phyloP scores from a whole-genome alignment of 2,329 filamentous ascomycete genomes.

The Apiospora koreana region DNA sequence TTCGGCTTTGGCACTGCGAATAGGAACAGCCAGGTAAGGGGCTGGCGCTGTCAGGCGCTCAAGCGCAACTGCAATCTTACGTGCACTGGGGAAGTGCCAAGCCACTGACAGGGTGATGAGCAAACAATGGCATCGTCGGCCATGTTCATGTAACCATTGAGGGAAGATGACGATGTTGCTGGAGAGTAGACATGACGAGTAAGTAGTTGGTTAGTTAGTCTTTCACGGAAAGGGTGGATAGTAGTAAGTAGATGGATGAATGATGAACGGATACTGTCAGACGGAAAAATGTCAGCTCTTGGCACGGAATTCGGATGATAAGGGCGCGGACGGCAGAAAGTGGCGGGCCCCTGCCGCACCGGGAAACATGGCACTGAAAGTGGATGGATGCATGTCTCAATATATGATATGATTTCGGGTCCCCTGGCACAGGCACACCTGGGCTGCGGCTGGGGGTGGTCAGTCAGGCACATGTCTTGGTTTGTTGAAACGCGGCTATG shows the following conservation, averaged over 20 bases:
- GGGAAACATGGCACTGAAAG: not conserved
- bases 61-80: not conserved
- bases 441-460: not conserved
- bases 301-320: slow-evolving; percentile 1
- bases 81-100: not conserved
- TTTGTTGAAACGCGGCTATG: slow-evolving; percentile 4
- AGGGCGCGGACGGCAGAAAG: not conserved
- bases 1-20: not conserved
- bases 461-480: not conserved
- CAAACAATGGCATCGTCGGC: not conserved
- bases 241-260: not conserved
- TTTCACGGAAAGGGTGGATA: not conserved
- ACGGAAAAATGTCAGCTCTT: not conserved
- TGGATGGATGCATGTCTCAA: slow-evolving; percentile 7
- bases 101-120: not conserved
- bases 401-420: slow-evolving; percentile 3
- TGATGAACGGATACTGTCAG: not conserved
- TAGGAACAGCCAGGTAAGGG: not conserved
- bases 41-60: not conserved
- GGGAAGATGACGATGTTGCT: not conserved
- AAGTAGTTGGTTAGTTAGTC: no score
- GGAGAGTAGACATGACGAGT: not conserved
- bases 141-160: not conserved
- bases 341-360: not conserved
- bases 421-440: not conserved